Base-by-base conservation (phyloP, 1,139 yeast species). In the Hanseniaspora gamundiae region DNA sequence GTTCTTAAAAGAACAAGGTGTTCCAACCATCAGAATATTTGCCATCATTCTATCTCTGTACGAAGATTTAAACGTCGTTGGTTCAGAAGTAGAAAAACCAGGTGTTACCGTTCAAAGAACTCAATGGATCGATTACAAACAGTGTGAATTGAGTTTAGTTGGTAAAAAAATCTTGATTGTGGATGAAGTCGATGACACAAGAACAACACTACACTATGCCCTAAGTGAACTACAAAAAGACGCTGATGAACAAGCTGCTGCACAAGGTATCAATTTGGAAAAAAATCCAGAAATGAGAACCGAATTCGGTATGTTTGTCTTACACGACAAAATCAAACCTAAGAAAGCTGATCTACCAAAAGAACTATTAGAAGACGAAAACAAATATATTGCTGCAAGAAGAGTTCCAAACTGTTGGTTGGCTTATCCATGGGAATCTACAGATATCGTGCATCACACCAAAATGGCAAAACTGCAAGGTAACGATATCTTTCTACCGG, bases 341-440 rank as follows among this genome's bases (percentile, higher is more conserved):
- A 91, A 91, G 73, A 79, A 76, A 55, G 96, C 95, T 31, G 70
- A 70, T 35, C 61, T 76, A 42, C 80, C 81, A 1, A 59, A 62
- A 13, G 72, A 68, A 33, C 62, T 76, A 50, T 58, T 69, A 51
- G 54, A 60, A 19, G 57, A 59, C 47, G 58, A 60, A 40, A 59
- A 61, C 31, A 78, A 84, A 62, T 88, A 88, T 65, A 74, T 86
- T 57, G 95, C 95, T 49, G 96, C 95, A 40, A 77, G 91, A 65
- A 75, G 85, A 41, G 91, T 86, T 36, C 94, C 88, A 38, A 97
- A 91, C 62, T 73, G 74, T 54, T 91, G 98, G 98, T 87, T 86
- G 57, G 96, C 96, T 39, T 91, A 91, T 64, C 97, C 97, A 43
- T 91, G 98, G 98, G 95, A 86, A 67, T 78, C 93, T 28, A 73